These are phyloP conservation scores for Eucalyptus cladocalyx DNA, from an alignment of 345 rosid species.

Conservation along the genomic window DNA sequence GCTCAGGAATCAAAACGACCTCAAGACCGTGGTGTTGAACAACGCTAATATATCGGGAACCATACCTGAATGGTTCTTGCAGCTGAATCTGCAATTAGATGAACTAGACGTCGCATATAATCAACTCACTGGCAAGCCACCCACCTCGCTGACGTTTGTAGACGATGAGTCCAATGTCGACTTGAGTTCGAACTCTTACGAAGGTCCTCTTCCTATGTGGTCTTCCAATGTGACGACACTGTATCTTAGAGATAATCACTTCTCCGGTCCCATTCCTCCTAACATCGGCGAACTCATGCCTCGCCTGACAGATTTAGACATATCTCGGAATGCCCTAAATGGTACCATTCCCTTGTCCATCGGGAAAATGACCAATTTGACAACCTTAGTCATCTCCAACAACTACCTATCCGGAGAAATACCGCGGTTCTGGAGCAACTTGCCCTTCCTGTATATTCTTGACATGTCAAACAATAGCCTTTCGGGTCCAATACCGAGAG, in stretches of 20 bases:
- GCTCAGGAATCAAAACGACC: constrained; percentile 17
- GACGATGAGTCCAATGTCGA: neutral
- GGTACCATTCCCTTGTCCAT: neutral
- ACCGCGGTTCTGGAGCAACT: neutral
- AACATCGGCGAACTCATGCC: neutral
- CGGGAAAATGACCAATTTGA: neutral
- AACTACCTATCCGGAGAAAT: neutral
- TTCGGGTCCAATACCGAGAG: neutral
- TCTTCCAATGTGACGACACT: neutral
- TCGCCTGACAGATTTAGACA: neutral
- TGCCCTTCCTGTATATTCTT: neutral
- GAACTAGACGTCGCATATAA: neutral
- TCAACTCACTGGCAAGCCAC: neutral
- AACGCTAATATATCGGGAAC: neutral
- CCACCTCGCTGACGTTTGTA: neutral
- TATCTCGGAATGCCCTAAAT: neutral
- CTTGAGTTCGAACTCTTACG: neutral
- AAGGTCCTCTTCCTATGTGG: neutral
- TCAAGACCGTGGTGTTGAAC: neutral
- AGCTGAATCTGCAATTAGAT: neutral
- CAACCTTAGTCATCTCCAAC: neutral
- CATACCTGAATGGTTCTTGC: neutral
- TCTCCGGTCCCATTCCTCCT: neutral
- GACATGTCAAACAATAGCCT: neutral
- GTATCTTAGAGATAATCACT: neutral